Evolutionary conservation across 1,284 basidiomycete species (phyloP).

Genomic region (Apiotrichum porosum): DNA sequence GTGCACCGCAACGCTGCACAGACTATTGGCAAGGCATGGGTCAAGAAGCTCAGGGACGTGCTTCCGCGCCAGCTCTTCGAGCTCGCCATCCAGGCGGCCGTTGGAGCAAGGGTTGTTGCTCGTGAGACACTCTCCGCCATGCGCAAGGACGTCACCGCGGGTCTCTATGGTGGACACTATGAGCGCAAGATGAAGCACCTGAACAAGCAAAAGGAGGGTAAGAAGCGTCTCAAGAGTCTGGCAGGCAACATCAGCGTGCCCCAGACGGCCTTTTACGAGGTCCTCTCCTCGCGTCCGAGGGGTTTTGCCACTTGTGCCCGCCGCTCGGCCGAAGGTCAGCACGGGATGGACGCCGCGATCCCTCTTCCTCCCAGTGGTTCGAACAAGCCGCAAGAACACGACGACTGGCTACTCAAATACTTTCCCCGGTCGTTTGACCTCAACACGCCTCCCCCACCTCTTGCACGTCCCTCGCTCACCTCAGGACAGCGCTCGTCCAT

Average conservation of each 20-base stretch:
- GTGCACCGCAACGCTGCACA: constrained; percentile 68
- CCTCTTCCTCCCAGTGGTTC: too few species aligned
- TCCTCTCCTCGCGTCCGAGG: constrained; percentile 57
- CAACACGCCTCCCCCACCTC: background rate
- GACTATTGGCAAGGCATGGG: constrained; percentile 70
- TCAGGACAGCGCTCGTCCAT: constrained; percentile 11
- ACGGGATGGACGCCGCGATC: too few species aligned
- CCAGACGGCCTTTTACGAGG: constrained; percentile 84
- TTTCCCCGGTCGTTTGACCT: background rate
- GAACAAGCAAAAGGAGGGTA: constrained; percentile 87
- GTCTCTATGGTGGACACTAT: constrained; percentile 88
- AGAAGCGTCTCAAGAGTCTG: constrained; percentile 75
- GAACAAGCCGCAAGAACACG: background rate
- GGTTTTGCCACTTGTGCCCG: constrained; percentile 17
- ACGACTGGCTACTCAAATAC: constrained; percentile 1
- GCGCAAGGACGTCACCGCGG: constrained; percentile 91
- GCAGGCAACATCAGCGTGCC: constrained; percentile 78
- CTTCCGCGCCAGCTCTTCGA: constrained; percentile 92
- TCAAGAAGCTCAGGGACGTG: constrained; percentile 83
- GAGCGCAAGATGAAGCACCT: constrained; percentile 88
- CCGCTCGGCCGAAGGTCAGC: background rate
- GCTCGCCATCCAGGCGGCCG: constrained; percentile 72
- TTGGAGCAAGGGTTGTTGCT: constrained; percentile 82
- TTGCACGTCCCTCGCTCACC: background rate
- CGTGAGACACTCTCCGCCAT: constrained; percentile 80